These are phyloP conservation scores for Euryodendron excelsum DNA, from an alignment of 148 eudicot genomes.

Conservation along the genomic window DNA sequence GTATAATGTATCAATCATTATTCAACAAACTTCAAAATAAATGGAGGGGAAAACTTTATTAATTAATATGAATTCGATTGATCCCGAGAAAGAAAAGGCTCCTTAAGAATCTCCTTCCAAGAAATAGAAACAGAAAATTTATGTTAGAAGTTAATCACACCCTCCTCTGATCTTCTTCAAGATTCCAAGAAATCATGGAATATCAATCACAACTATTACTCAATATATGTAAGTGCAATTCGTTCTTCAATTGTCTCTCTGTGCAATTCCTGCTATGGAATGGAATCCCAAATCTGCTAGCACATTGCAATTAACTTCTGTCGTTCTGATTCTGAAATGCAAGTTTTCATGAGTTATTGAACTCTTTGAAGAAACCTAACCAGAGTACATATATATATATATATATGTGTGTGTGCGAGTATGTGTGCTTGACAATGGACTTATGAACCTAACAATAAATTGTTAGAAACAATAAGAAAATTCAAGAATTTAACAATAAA, in stretches of 20 bases:
- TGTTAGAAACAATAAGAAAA: not conserved
- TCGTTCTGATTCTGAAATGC: not conserved
- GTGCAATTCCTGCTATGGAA: too few species aligned
- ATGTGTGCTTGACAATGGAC: too few species aligned
- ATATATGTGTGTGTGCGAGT: too few species aligned
- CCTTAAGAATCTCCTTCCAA: too few species aligned
- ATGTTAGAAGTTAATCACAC: not conserved
- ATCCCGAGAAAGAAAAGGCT: too few species aligned
- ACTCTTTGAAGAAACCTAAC: not conserved
- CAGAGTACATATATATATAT: too few species aligned
- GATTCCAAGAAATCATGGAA: too few species aligned
- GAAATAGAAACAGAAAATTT: too few species aligned
- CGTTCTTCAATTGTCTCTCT: too few species aligned
- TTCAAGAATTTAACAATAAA: not conserved
- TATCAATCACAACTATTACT: too few species aligned
- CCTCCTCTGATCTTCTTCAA: not conserved
- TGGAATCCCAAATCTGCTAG: not conserved
- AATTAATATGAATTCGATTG: too few species aligned
- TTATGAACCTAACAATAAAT: not conserved
- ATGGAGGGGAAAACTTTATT: not conserved
- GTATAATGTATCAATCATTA: not conserved
- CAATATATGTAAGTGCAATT: too few species aligned
- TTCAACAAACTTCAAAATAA: not conserved
- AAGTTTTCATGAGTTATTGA: not conserved
- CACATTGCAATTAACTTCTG: not conserved